Evolutionary conservation across 2,329 filamentous ascomycete species (phyloP).

Genomic region (Fragosphaeria purpurea): DNA sequence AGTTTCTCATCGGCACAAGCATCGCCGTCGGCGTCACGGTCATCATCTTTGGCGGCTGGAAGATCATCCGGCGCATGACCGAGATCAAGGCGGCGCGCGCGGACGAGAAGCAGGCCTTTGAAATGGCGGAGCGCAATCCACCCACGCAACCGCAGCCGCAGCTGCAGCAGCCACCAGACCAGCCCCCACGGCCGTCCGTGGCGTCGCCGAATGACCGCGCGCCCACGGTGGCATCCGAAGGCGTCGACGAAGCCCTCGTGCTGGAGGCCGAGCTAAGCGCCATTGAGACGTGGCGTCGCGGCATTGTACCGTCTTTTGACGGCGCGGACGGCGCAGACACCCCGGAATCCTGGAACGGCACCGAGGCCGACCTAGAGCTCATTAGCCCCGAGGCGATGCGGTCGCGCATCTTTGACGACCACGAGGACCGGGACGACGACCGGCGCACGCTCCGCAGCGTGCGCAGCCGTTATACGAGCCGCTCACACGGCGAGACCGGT

Average conservation of each 20-base stretch:
- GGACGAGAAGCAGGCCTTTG: conserved; percentile 19
- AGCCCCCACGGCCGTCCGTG: not conserved
- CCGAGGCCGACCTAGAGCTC: conserved; percentile 37
- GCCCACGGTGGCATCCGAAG: not conserved
- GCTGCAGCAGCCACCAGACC: not conserved
- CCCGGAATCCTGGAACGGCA: not conserved
- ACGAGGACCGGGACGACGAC: conserved; percentile 16
- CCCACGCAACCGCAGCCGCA: conserved; percentile 1
- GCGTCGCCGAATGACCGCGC: not conserved
- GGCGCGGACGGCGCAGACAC: conserved; percentile 27
- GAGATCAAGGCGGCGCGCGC: conserved; percentile 25
- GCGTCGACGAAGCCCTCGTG: conserved; percentile 46
- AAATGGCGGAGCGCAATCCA: conserved; percentile 11
- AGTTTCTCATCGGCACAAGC: conserved; percentile 88
- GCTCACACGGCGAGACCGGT: conserved; percentile 14
- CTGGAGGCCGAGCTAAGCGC: conserved; percentile 47
- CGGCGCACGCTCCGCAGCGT: conserved; percentile 21
- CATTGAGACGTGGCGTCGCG: conserved; percentile 50
- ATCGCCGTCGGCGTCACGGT: conserved; percentile 88
- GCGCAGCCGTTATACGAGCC: conserved; percentile 16
- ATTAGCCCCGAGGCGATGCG: conserved; percentile 47
- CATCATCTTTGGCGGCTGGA: conserved; percentile 92
- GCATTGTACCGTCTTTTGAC: conserved; percentile 35
- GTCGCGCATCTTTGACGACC: conserved; percentile 22
- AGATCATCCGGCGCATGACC: conserved; percentile 82